These are phyloP conservation scores for Kwoniella dejecticola DNA, from an alignment of 768 basidiomycete genomes.

Conservation along the genomic window DNA sequence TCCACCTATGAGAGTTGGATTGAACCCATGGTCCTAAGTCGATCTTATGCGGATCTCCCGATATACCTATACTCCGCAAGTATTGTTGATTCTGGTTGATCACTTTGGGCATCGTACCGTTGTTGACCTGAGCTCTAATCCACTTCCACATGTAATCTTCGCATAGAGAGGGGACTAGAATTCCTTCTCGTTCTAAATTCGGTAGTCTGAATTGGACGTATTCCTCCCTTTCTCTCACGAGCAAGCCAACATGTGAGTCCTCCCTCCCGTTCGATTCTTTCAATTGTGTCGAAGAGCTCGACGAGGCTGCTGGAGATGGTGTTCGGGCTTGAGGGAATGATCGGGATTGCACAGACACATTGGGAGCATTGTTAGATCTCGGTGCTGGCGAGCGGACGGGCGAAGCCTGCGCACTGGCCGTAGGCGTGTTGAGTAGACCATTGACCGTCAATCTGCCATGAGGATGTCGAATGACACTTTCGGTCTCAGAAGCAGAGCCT, in stretches of 20 bases:
- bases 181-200: slow-evolving; percentile 4
- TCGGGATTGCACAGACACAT: neutral
- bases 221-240: slow-evolving; percentile 31
- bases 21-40: slow-evolving; percentile 25
- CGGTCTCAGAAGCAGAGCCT: slow-evolving; percentile 23
- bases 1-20: slow-evolving; percentile 16
- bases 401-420: neutral
- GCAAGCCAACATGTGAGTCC: slow-evolving; percentile 27
- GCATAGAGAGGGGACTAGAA: slow-evolving; percentile 6
- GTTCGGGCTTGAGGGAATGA: neutral
- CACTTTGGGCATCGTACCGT: slow-evolving; percentile 21
- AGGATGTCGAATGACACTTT: slow-evolving; percentile 4
- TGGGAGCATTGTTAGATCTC: neutral
- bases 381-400: neutral
- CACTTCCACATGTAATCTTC: slow-evolving; percentile 27
- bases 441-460: neutral
- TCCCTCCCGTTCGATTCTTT: slow-evolving; percentile 5
- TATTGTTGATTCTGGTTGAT: slow-evolving; percentile 25
- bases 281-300: neutral
- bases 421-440: neutral
- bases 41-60: slow-evolving; percentile 10
- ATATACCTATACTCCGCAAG: slow-evolving; percentile 28
- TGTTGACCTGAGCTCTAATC: slow-evolving; percentile 16
- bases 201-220: slow-evolving; percentile 19
- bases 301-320: neutral